These are phyloP conservation scores for Aspergillus amoenus DNA, from an alignment of 2,329 filamentous ascomycete species.

Conservation along the genomic window DNA sequence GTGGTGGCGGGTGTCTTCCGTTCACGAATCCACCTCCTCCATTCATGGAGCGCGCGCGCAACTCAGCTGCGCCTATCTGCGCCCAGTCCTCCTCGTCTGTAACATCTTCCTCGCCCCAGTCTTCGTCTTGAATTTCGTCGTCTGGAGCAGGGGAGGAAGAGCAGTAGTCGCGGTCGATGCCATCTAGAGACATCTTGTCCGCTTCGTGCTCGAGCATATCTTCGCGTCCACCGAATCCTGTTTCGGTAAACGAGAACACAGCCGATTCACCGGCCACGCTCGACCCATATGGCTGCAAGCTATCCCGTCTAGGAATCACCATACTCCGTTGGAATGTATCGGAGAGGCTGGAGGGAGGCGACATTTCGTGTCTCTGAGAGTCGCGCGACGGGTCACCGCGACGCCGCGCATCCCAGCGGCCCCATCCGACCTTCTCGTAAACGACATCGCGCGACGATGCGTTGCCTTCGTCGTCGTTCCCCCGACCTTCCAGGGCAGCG, in stretches of 20 bases:
- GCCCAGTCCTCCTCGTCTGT: constrained; percentile 98
- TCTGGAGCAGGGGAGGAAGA: constrained; percentile 74
- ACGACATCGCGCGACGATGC: constrained; percentile 57
- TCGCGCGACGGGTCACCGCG: constrained; percentile 58
- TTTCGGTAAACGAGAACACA: constrained; percentile 69
- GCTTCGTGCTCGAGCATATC: constrained; percentile 80
- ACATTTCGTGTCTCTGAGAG: constrained; percentile 33
- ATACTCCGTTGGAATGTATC: constrained; percentile 48
- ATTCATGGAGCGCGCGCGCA: constrained; percentile 65
- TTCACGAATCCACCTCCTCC: constrained; percentile 43
- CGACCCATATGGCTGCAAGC: constrained; percentile 51
- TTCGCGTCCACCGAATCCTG: constrained; percentile 60
- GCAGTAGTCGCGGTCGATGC: constrained; percentile 62
- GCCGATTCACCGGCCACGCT: constrained; percentile 70
- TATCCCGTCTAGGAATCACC: constrained; percentile 45
- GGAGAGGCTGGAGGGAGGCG: constrained; percentile 53
- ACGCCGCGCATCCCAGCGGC: constrained; percentile 84
- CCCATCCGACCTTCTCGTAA: constrained; percentile 97
- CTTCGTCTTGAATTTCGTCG: constrained; percentile 66
- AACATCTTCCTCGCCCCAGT: constrained; percentile 79
- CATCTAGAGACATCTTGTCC: constrained; percentile 91
- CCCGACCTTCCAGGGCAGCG: constrained; percentile 81
- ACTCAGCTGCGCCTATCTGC: constrained; percentile 78
- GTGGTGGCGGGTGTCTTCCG: constrained; percentile 30
- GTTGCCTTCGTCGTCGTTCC: constrained; percentile 53